Evolutionary conservation across 163 green algal genomes (phyloP), one percentile per base, ranked within the genome.

Genomic region (Prototheca cutis): DNA sequence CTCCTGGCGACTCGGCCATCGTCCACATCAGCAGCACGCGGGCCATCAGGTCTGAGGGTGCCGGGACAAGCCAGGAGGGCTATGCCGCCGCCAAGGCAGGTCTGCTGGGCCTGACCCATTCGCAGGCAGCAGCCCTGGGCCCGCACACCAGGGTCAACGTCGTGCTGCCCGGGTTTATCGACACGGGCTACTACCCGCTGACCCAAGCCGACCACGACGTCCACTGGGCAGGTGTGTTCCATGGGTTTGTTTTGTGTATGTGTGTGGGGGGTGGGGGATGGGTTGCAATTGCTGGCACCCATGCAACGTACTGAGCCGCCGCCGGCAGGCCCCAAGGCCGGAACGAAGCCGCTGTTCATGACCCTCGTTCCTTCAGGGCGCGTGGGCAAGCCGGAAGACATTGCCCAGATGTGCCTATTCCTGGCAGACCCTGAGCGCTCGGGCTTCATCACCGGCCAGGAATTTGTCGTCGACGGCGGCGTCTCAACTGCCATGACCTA

Each of bases 371-470:
- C n/a, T n/a, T n/a, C n/a, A n/a, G n/a, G n/a, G n/a, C 51, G 60
- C 1, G 77, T 84, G 52, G 77, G 77, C 3, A 15, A 23, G 17
- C 76, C 72, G 4, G 23, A 48, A 0, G 76, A 84, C 42, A 49
- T 84, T 13, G 72, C 76, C 2, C 42, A 75, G 53, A 10, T 80
- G 53, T 68, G 68, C 33, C 42, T 69, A 0, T 84, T 84, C 57
- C 57, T 84, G 36, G 71, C 66, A 0, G 69, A 81, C 31, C 19
- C 30, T 4, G 2, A 15, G 10, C 51, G 58, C 17, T 55, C 64
- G 1, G 70, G 76, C 8, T 84, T 81, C 56, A 76, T 85, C 53
- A 84, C 77, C 7, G 77, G 71, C 0, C 71, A 82, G 68, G 33
- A 73, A 4, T 73, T 80, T 36, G 64, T 72, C 4, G 69, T 70